phyloP scores from a whole-genome alignment of 176 grass and related monocot species.

The Guadua angustifolia region DNA sequence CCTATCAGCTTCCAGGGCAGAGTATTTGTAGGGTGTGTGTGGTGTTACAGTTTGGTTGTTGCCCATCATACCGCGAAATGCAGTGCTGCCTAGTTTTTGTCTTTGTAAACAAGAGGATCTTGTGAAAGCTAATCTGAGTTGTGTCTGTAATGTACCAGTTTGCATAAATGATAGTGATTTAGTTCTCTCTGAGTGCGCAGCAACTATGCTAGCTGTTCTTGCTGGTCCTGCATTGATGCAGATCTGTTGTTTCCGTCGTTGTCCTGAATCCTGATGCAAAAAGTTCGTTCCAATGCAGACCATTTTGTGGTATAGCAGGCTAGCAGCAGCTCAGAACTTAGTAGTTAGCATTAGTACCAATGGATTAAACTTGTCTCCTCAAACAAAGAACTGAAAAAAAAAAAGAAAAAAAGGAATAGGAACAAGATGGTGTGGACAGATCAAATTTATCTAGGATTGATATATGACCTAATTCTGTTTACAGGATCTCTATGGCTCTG shows the following conservation, averaged over 20 bases:
- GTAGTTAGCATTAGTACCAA: not conserved
- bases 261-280: constrained; percentile 24
- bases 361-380: constrained; percentile 19
- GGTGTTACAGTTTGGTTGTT: constrained; percentile 34
- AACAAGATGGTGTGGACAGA: constrained; percentile 5
- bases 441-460: not conserved
- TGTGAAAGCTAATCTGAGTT: constrained; percentile 43
- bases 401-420: not conserved
- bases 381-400: not conserved
- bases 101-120: constrained; percentile 39
- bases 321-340: not conserved
- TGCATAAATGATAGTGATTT: constrained; percentile 22
- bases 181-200: constrained; percentile 38
- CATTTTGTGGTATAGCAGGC: not conserved
- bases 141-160: constrained; percentile 28
- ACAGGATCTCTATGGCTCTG: not conserved
- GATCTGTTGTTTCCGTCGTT: not conserved
- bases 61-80: constrained; percentile 44
- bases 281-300: not conserved
- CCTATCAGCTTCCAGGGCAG: constrained; percentile 43
- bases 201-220: constrained; percentile 32
- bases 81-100: constrained; percentile 32
- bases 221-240: not conserved
- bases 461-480: constrained; percentile 25
- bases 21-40: constrained; percentile 39